Evolutionary conservation across 352 stramenopile species (phyloP).

Genomic region (Phytophthora niederhauseri): DNA sequence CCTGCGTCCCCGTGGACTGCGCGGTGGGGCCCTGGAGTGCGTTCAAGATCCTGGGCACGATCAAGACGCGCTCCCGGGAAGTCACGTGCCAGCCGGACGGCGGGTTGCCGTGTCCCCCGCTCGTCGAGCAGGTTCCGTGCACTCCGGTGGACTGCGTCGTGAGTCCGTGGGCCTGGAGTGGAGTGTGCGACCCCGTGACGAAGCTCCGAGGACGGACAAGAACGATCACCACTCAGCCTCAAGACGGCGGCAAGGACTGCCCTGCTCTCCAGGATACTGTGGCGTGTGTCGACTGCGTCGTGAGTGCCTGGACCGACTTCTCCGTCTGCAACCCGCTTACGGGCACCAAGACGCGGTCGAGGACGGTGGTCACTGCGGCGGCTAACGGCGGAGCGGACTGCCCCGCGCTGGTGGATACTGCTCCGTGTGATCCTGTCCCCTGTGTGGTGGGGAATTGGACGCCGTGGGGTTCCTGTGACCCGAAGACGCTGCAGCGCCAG

Average conservation of each 20-base stretch:
- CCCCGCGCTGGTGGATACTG: constrained; percentile 33
- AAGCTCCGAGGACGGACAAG: constrained; percentile 40
- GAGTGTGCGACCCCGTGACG: constrained; percentile 37
- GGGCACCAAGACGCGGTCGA: constrained; percentile 45
- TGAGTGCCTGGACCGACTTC: constrained; percentile 48
- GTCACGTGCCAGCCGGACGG: constrained; percentile 48
- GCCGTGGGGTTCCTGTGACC: constrained; percentile 39
- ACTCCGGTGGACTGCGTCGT: constrained; percentile 51
- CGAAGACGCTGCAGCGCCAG: constrained; percentile 38
- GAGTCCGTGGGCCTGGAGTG: constrained; percentile 44
- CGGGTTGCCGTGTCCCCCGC: constrained; percentile 45
- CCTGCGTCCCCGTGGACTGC: constrained; percentile 52
- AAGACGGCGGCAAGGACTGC: constrained; percentile 49
- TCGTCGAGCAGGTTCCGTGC: constrained; percentile 47
- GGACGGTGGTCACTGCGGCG: constrained; percentile 36
- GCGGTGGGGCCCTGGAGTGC: constrained; percentile 42
- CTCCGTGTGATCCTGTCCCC: constrained; percentile 40
- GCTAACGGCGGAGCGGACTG: constrained; percentile 44
- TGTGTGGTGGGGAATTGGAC: constrained; percentile 49
- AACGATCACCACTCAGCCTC: constrained; percentile 33
- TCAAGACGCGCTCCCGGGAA: constrained; percentile 46
- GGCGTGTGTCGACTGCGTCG: constrained; percentile 46
- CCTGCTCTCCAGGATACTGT: constrained; percentile 45
- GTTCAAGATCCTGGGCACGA: constrained; percentile 38
- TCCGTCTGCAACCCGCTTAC: constrained; percentile 48